Evolutionary conservation across 2,329 filamentous ascomycete species (phyloP), one percentile per base, ranked within the genome.

Genomic region (Graphilbum ipis-grandicollis): DNA sequence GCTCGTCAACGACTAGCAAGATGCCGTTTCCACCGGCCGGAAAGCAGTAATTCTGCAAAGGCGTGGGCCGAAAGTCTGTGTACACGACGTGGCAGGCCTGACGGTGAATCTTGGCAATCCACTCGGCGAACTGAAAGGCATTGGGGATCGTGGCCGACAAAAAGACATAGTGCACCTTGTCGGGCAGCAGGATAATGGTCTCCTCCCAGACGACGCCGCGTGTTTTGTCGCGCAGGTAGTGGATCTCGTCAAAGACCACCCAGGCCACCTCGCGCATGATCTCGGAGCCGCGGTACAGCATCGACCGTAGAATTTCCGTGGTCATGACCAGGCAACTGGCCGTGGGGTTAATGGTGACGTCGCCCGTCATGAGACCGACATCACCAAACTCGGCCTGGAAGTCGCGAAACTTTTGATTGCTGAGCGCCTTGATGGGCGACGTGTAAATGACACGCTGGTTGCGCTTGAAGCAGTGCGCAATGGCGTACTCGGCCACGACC

Each of bases 401-500:
- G 53, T 98, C 90, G 63, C 90, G 71, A 56, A 93, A 98, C 55
- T 98, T 98, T 53, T 98, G 90, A 59, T 98, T 98, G 58, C 86
- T 96, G 49, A 98, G 65, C 10, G 90, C 90, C 61, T 98, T 98
- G 66, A 98, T 98, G 2, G 90, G 90, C 68, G 86, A 94, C 9
- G 90, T 98, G 60, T 98, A 98, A 56, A 98, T 98, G 50, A 98
- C 88, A 53, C 90, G 74, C 62, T 98, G 90, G 59, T 96, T 96
- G 55, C 85, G 82, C 66, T 90, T 92, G 55, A 98, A 66, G 56
- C 90, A 93, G 51, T 98, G 90, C 14, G 92, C 90, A 53, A 98
- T 92, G 17, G 90, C 92, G 53, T 98, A 98, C 57, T 98, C 90
- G 44, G 90, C 90, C 32, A 96, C 86, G 8, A 98, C 92, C 0